Percentiles rank a stretch among this genome's conserved stretches.
These are phyloP conservation scores for Penicillium thymicola DNA, from an alignment of 2,329 filamentous ascomycete genomes.

Conservation along the genomic window DNA sequence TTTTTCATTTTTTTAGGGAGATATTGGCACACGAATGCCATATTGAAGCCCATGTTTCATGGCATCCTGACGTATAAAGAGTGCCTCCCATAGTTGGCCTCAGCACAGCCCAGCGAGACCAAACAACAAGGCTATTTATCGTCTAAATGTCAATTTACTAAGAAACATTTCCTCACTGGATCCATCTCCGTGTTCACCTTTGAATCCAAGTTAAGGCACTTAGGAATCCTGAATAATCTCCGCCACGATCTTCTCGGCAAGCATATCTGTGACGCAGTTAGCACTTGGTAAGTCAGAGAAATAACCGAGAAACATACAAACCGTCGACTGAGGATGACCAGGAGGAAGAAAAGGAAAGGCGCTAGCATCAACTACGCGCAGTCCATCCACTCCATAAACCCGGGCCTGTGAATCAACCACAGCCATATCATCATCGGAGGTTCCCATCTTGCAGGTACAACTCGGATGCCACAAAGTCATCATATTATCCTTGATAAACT, in stretches of 20 bases:
- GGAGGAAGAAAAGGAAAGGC: constrained; percentile 39
- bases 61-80: not conserved
- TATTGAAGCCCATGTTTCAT: not conserved
- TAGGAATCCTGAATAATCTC: constrained; percentile 11
- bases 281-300: not conserved
- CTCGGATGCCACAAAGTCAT: constrained; percentile 30
- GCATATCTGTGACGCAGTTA: constrained; percentile 19
- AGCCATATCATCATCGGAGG: constrained; percentile 23
- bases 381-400: constrained; percentile 28
- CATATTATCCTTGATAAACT: constrained; percentile 30
- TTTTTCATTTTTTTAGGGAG: not conserved
- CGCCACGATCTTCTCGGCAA: constrained; percentile 21
- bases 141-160: not conserved
- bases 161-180: not conserved
- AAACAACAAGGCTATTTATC: not conserved
- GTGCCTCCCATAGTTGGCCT: not conserved
- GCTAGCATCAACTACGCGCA: constrained; percentile 37
- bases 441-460: constrained; percentile 34
- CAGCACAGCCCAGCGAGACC: not conserved
- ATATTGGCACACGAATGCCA: not conserved
- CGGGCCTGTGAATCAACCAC: constrained; percentile 32
- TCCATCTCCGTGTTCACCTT: not conserved
- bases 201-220: not conserved
- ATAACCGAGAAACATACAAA: constrained; percentile 14
- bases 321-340: constrained; percentile 38